Conservation (phyloP, 2,329 filamentous ascomycete genomes). For the Stachybotrys elegans region DNA sequence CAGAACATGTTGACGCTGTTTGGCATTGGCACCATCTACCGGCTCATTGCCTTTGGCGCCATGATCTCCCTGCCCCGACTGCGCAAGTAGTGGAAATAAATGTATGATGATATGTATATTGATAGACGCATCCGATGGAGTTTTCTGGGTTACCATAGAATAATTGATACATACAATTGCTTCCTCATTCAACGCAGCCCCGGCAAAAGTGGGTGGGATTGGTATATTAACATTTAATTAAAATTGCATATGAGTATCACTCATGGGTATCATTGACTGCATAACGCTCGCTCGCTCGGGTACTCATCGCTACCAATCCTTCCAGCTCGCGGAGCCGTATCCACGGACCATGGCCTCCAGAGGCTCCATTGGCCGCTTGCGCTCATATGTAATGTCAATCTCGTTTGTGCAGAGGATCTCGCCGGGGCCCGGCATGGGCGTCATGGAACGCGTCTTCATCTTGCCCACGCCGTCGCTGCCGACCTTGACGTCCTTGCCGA, state of each 20-base stretch:
- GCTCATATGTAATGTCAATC: not conserved
- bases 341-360: slow-evolving; percentile 2
- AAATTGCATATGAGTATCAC: too few relatives aligned
- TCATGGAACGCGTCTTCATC: too few relatives aligned
- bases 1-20: slow-evolving; percentile 39
- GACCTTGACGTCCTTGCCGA: not conserved
- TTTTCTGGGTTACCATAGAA: too few relatives aligned
- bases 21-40: slow-evolving; percentile 38
- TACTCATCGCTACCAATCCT: slow-evolving; percentile 1
- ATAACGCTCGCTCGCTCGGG: too few relatives aligned
- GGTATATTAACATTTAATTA: too few relatives aligned
- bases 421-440: not conserved
- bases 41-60: slow-evolving; percentile 33
- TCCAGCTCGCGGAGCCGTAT: not conserved
- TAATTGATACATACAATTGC: too few relatives aligned
- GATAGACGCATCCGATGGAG: too few relatives aligned
- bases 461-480: too few relatives aligned
- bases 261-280: too few relatives aligned
- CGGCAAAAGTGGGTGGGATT: too few relatives aligned
- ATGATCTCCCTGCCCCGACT: slow-evolving; percentile 16
- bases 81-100: slow-evolving; percentile 9
- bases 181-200: too few relatives aligned
- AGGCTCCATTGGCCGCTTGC: not conserved
- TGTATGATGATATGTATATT: not conserved
- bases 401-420: slow-evolving; percentile 2